These are phyloP conservation scores for Actinomortierella ambigua DNA, from an alignment of 371 early-diverging fungal species.

Conservation along the genomic window DNA sequence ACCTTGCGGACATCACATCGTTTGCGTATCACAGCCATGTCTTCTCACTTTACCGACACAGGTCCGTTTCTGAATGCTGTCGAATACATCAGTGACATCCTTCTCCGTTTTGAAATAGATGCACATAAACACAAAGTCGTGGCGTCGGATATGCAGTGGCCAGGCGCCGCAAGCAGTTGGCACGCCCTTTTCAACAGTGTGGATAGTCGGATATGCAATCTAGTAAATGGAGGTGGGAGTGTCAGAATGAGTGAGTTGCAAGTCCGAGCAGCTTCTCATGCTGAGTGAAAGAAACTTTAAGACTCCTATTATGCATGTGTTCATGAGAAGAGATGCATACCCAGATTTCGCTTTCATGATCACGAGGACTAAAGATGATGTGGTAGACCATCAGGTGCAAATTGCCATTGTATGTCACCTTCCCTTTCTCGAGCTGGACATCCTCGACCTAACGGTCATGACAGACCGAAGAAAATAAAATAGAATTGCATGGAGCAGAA, in stretches of 20 bases:
- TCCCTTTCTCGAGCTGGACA: constrained; percentile 66
- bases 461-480: neutral
- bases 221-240: constrained; percentile 26
- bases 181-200: constrained; percentile 76
- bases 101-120: constrained; percentile 71
- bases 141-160: constrained; percentile 73
- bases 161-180: constrained; percentile 52
- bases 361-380: constrained; percentile 73
- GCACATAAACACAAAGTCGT: constrained; percentile 80
- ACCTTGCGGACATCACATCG: neutral
- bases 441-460: constrained; percentile 57
- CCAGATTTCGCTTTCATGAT: constrained; percentile 4
- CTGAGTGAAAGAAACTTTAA: no score
- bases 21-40: neutral
- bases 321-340: no score
- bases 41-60: constrained; percentile 58
- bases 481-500: neutral
- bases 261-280: neutral
- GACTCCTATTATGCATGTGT: no score
- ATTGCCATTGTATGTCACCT: constrained; percentile 63
- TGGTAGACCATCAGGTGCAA: constrained; percentile 83
- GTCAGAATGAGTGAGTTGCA: neutral
- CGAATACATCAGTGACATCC: constrained; percentile 80
- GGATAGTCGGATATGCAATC: constrained; percentile 88
- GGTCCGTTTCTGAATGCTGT: constrained; percentile 74